phyloP scores from a whole-genome alignment of 2,329 filamentous ascomycete genomes.

The Purpureocillium lavendulum region DNA sequence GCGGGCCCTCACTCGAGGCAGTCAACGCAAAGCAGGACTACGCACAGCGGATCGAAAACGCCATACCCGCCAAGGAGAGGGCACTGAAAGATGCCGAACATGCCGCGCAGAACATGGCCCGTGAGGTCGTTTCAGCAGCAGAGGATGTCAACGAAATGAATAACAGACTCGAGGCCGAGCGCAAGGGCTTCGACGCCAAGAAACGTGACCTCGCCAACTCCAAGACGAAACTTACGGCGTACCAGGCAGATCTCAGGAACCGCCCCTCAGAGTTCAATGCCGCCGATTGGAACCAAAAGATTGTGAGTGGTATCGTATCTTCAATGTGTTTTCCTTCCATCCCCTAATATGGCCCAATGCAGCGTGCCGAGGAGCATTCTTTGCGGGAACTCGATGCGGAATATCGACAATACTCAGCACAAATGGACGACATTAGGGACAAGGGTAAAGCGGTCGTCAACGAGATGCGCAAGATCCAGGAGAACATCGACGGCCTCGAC shows the following conservation, averaged over 20 bases:
- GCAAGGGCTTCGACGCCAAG: constrained; percentile 38
- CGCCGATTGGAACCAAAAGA: constrained; percentile 61
- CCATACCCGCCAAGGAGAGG: constrained; percentile 45
- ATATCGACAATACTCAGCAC: constrained; percentile 24
- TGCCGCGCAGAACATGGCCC: constrained; percentile 34
- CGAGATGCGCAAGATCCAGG: constrained; percentile 29
- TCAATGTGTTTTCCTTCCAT: too few relatives aligned
- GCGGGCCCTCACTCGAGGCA: constrained; percentile 59
- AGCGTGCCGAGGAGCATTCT: constrained; percentile 54
- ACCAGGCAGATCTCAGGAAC: constrained; percentile 57
- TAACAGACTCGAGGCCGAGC: constrained; percentile 40
- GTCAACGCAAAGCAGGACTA: constrained; percentile 67
- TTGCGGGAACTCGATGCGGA: constrained; percentile 42
- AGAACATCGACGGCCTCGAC: constrained; percentile 51
- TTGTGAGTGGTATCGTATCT: constrained; percentile 41
- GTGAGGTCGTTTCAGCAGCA: constrained; percentile 22
- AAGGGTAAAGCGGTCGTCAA: constrained; percentile 31
- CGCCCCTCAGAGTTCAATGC: constrained; percentile 60
- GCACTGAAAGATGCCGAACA: constrained; percentile 46
- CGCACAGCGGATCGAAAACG: constrained; percentile 42
- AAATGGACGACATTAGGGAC: constrained; percentile 32
- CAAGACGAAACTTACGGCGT: constrained; percentile 48
- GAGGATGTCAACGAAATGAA: constrained; percentile 35
- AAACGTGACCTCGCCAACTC: constrained; percentile 41
- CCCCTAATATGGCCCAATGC: constrained; percentile 14